Percentiles rank a stretch among this genome's conserved stretches.
These are phyloP conservation scores for Mortierella sp. DNA, from an alignment of 371 early-diverging fungal genomes.

Conservation along the genomic window DNA sequence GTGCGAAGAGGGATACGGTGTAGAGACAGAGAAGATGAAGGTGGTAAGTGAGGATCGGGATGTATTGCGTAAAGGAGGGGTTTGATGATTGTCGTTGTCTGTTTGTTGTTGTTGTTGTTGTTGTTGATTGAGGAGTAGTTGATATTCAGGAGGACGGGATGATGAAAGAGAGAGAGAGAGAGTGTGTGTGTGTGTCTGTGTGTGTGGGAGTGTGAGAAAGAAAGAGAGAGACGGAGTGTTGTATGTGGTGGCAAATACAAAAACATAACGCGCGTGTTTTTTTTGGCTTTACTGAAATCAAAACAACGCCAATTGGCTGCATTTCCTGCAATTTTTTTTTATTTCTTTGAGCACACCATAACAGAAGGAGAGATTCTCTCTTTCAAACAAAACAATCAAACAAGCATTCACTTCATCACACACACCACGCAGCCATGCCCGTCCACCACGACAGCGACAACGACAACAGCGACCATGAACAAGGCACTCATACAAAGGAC, in stretches of 20 bases:
- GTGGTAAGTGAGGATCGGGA: not conserved
- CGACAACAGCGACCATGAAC: conserved; percentile 9
- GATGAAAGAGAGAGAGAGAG: conserved; percentile 3
- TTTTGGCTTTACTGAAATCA: not conserved
- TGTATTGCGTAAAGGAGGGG: not conserved
- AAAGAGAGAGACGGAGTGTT: not conserved
- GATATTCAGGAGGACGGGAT: not conserved
- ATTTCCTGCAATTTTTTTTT: conserved; percentile 1
- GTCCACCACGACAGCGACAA: conserved; percentile 8
- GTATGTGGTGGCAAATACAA: not conserved
- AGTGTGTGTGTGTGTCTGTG: too few relatives aligned
- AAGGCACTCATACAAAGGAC: conserved; percentile 8
- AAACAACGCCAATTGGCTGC: not conserved
- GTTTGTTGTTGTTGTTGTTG: not conserved
- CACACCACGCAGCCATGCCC: not conserved
- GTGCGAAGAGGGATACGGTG: not conserved
- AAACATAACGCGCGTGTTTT: not conserved
- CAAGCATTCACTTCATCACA: conserved; percentile 11
- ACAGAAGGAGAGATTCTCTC: conserved; percentile 1
- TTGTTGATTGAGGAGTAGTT: not conserved
- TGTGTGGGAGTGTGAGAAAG: too few relatives aligned
- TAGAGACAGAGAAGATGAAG: not conserved
- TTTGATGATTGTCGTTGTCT: not conserved
- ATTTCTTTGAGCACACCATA: not conserved
- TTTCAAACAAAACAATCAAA: not conserved